Evolutionary conservation across 768 basidiomycete species (phyloP), one percentile per base, ranked within the genome.

Genomic region (Termitomyces sp.): DNA sequence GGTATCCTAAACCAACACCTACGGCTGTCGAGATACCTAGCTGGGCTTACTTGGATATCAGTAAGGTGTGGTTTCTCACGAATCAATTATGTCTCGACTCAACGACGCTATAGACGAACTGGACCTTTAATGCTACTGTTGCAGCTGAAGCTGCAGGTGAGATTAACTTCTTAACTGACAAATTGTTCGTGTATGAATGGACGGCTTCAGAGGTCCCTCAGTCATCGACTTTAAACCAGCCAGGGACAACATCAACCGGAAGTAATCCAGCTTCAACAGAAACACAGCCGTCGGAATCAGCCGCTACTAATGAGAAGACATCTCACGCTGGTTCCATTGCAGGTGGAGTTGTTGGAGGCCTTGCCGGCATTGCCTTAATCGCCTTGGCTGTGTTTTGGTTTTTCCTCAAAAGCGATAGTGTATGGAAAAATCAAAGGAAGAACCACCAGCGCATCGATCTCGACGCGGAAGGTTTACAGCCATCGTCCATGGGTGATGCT

Each of bases 1-100:
- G 84, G 45, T 87, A 75, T 62, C 77, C 80, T 0, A 62, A 63
- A 20, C 37, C 66, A 16, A 69, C 85, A 44, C 82, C 86, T 16
- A 2, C 54, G 5, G 69, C 64, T 16, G 76, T 77, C 1, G 66
- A 68, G 9, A 71, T 87, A 15, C 86, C 86, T 7, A 53, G 62
- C 1, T 88, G 85, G 85, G 83, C 85, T 9, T 83, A 73, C 62
- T 71, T 83, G 45, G 72, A 86, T 54, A 75, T 86, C 51, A 73
- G 74, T 6, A 60, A 72, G 67, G 71, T 79, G 39, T 44, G 66
- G 29, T 46, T 20, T 34, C 26, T 31, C 45, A 53, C 8, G n/a
- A 2, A 16, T 31, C 8, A 6, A 20, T 15, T 26, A 36, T 53
- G 20, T 15, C 33, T 24, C 18, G 15, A 1, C 24, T 54, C 5